Evolutionary conservation across 1,284 basidiomycete genomes (phyloP), one percentile per base, ranked within the genome.

Genomic region (Malassezia yamatoensis): DNA sequence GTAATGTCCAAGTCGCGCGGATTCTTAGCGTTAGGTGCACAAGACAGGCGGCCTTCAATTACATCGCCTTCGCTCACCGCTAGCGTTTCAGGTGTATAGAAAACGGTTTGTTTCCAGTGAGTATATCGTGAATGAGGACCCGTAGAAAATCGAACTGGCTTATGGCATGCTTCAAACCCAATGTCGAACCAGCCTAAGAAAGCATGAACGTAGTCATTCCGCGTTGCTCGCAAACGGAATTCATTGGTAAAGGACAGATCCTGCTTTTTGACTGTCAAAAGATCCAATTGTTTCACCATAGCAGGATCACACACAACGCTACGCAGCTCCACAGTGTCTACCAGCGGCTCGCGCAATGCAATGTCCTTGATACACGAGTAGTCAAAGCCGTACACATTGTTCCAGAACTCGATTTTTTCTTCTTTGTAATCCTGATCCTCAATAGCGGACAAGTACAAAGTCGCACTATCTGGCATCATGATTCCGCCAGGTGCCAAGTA

Each of bases 401-500:
- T 91, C 94, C 94, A 99, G 81, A 96, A 73, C 29, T 67, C 68
- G 45, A 99, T 99, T 79, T 99, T 99, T 78, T 98, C 93, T 67
- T 98, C 91, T 78, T 98, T 98, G 83, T 99, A 99, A 62, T 98
- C 94, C 73, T 93, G 86, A 77, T 99, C 94, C 78, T 99, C 94
- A 71, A 99, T 96, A 40, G 90, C 94, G 41, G 91, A 91, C 54
- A 99, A 74, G 80, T 88, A 96, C 72, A 99, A 80, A 24, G 84
- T 90, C 11, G 93, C 93, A 51, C 81, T 86, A 78, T 99, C 94
- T 11, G 94, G 94, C 81, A 99, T 96, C 77, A 99, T 87, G 53
- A 88, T 81, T 48, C 94, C 94, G 51, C 79, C 87, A 41, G 85
- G 84, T 11, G 62, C 77, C 63, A 99, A 83, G 80, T 96, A 99